phyloP scores from a whole-genome alignment of 176 grass and related monocot species.

The Oryza officinalis region DNA sequence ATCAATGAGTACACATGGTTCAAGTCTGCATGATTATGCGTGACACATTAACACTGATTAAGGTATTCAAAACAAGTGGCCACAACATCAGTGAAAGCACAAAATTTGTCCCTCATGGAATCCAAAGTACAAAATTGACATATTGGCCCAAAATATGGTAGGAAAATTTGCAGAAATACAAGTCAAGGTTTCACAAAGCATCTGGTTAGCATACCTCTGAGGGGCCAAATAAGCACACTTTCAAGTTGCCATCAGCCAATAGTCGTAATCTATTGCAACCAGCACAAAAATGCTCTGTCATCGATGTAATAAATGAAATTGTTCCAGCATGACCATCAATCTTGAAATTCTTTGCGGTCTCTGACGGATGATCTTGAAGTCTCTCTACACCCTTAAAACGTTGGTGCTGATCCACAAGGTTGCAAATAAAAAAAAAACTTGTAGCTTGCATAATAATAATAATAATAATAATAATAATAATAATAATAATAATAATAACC shows the following conservation, averaged over 20 bases:
- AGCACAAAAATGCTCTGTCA: slow-evolving; percentile 97
- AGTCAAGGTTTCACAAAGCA: background rate
- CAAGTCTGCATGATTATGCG: background rate
- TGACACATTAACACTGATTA: background rate
- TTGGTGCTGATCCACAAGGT: slow-evolving; percentile 52
- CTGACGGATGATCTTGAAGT: slow-evolving; percentile 84
- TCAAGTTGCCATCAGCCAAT: slow-evolving; percentile 94
- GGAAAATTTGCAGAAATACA: slow-evolving; percentile 2
- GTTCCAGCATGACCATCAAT: slow-evolving; percentile 81
- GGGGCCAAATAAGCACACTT: slow-evolving; percentile 97
- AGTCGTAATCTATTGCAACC: slow-evolving; percentile 91
- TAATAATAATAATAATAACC: slow-evolving; percentile 20
- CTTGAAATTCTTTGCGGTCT: slow-evolving; percentile 95
- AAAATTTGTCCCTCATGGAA: background rate
- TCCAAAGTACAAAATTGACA: background rate
- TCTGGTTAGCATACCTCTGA: slow-evolving; percentile 67
- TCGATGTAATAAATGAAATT: slow-evolving; percentile 97
- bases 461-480: no score
- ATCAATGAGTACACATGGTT: background rate
- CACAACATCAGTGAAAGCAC: background rate
- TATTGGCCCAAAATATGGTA: background rate
- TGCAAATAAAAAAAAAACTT: slow-evolving; percentile 21
- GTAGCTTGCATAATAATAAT: slow-evolving; percentile 16
- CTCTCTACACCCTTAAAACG: slow-evolving; percentile 72
- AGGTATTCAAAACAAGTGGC: background rate